Evolutionary conservation across 495 filamentous ascomycete species (phyloP), one percentile per base, ranked within the genome.

Genomic region (Penicillium manginii): DNA sequence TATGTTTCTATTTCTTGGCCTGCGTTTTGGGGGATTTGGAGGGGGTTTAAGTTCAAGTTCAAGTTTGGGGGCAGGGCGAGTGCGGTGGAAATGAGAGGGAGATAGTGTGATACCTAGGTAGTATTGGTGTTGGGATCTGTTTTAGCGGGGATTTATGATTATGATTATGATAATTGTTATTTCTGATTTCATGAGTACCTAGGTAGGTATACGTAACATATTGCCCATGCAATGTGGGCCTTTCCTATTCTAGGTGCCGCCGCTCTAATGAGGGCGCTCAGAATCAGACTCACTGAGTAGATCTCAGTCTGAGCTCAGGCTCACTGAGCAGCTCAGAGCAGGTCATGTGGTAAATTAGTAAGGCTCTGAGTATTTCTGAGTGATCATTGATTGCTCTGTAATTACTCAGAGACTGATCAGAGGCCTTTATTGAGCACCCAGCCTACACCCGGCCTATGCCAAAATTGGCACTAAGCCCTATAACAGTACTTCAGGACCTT

Each of bases 1-100:
- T 96, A 96, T 72, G 69, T 85, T 12, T 85, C 84, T 18, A 91
- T 90, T 3, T 82, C 80, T 4, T 77, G 73, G 66, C 71, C 71
- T 0, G 71, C 69, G 1, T 70, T 74, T 14, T 72, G 67, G 46
- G 53, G 53, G 6, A 59, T 67, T 17, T 66, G 62, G 58, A 17
- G 35, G 17, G 52, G 61, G 37, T 50, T 67, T 6, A 43, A 49
- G 46, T 37, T 15, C n/a, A 17, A 17, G 39, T 42, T n/a, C n/a
- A n/a, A n/a, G n/a, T n/a, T n/a, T n/a, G n/a, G n/a, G n/a, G n/a
- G n/a, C n/a, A 29, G 26, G 26, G 6, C 26, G 26, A 5, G 6
- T 29, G 26, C 26, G 2, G 2, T 29, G 26, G 26, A 29, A 29
- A 29, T 29, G 26, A 8, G 6, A 7, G 6, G 6, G 1, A 0